Evolutionary conservation across 805 yeast genomes (phyloP).

Genomic region (Peterozyma xylosa): DNA sequence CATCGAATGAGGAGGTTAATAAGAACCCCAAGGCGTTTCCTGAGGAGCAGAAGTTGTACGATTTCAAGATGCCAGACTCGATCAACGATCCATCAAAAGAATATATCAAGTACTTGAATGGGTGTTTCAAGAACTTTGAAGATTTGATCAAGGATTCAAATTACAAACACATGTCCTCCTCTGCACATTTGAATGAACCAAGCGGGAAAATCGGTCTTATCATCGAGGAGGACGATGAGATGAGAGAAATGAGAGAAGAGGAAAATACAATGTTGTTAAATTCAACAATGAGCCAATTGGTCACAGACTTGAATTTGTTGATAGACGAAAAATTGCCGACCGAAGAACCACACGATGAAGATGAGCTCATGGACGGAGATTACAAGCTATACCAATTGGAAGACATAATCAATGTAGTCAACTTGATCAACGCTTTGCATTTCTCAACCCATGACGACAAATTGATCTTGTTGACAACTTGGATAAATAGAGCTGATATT

Average conservation of each 20-base stretch:
- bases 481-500: constrained; percentile 68
- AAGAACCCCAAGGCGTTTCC: constrained; percentile 21
- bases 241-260: constrained; percentile 26
- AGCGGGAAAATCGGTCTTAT: constrained; percentile 22
- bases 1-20: constrained; percentile 15
- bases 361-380: constrained; percentile 10
- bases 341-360: constrained; percentile 5
- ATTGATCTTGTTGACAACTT: constrained; percentile 39
- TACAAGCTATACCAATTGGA: constrained; percentile 20
- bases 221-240: constrained; percentile 25
- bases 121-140: constrained; percentile 46
- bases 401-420: constrained; percentile 44
- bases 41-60: constrained; percentile 33
- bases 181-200: constrained; percentile 12
- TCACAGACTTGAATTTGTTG: constrained; percentile 21
- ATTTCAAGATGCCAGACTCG: constrained; percentile 27
- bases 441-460: constrained; percentile 34
- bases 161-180: constrained; percentile 18
- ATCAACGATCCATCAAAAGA: constrained; percentile 30
- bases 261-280: constrained; percentile 26
- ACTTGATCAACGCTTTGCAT: constrained; percentile 47
- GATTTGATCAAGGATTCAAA: constrained; percentile 34
- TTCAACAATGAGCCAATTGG: constrained; percentile 14
- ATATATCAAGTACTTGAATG: constrained; percentile 39
- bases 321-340: constrained; percentile 19